These are phyloP conservation scores for Plantago elongata DNA, from an alignment of 257 asterid genomes.

Conservation along the genomic window DNA sequence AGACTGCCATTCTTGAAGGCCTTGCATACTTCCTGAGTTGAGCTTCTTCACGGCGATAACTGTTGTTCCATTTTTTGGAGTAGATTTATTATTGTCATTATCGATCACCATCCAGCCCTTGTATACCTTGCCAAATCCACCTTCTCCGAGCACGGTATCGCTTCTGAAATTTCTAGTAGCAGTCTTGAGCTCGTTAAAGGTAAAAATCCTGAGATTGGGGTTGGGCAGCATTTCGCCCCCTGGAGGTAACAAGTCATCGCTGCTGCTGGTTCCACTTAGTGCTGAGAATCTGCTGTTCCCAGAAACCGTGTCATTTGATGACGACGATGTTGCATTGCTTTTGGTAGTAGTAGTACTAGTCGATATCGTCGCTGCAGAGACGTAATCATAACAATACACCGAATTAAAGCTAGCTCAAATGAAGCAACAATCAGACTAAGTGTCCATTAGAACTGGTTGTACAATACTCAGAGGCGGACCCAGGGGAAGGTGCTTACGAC, in stretches of 20 bases:
- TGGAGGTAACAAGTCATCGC: slow-evolving; percentile 7
- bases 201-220: slow-evolving; percentile 57
- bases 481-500: no score
- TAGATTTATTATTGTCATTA: slow-evolving; percentile 31
- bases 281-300: slow-evolving; percentile 31
- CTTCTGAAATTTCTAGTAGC: slow-evolving; percentile 72
- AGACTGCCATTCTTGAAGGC: slow-evolving; percentile 82
- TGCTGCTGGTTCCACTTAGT: slow-evolving; percentile 17
- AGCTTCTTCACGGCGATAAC: slow-evolving; percentile 76
- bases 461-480: no score
- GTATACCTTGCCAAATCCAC: slow-evolving; percentile 93
- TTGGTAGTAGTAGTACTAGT: slow-evolving; percentile 1
- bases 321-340: slow-evolving; percentile 26
- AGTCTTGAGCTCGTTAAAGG: slow-evolving; percentile 48
- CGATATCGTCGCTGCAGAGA: background rate
- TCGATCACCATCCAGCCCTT: slow-evolving; percentile 64
- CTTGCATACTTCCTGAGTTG: slow-evolving; percentile 67
- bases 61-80: slow-evolving; percentile 30
- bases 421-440: no score
- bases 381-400: no score
- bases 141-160: slow-evolving; percentile 80
- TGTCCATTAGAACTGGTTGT: no score
- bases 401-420: no score
- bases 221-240: slow-evolving; percentile 45
- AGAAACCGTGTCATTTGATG: slow-evolving; percentile 24